Conservation (phyloP, 192 early-diverging fungal genomes). For the Podila minutissima region DNA sequence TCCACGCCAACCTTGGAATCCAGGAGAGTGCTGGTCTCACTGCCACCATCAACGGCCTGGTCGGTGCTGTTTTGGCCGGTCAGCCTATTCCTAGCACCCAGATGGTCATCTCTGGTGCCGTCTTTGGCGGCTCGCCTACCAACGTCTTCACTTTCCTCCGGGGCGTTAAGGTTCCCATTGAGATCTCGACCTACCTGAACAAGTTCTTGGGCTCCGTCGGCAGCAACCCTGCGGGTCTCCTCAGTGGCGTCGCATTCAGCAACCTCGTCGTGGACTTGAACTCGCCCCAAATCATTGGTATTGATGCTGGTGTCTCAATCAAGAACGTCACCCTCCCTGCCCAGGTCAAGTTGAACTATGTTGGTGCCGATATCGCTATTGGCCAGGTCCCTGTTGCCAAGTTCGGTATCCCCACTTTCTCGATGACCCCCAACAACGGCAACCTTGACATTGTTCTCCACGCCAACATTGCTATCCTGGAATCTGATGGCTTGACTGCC, state of each 20-base stretch:
- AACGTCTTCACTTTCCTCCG: conserved; percentile 21
- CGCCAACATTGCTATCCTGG: conserved; percentile 5
- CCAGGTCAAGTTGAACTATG: conserved; percentile 19
- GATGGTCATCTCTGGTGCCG: conserved; percentile 11
- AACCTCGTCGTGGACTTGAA: conserved; percentile 16
- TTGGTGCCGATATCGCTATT: conserved; percentile 20
- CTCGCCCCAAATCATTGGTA: conserved; percentile 19
- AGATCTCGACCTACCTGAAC: conserved; percentile 12
- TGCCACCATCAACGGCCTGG: conserved; percentile 11
- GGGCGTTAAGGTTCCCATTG: conserved; percentile 6
- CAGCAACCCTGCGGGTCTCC: background rate
- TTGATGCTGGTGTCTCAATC: conserved; percentile 12
- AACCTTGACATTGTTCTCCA: conserved; percentile 3
- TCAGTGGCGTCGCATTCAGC: no score
- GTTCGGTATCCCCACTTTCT: conserved; percentile 7
- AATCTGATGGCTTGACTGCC: background rate
- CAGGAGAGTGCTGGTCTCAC: conserved; percentile 7
- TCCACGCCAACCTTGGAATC: conserved; percentile 7
- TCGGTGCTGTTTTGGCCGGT: conserved; percentile 9
- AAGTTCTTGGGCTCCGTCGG: conserved; percentile 14
- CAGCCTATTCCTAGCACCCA: conserved; percentile 26
- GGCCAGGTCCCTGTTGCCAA: conserved; percentile 4
- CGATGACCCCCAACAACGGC: background rate
- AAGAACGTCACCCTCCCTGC: conserved; percentile 25
- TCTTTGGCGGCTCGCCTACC: conserved; percentile 21